phyloP scores from a whole-genome alignment of 1,284 basidiomycete species.

The Trichosporon sp. region DNA sequence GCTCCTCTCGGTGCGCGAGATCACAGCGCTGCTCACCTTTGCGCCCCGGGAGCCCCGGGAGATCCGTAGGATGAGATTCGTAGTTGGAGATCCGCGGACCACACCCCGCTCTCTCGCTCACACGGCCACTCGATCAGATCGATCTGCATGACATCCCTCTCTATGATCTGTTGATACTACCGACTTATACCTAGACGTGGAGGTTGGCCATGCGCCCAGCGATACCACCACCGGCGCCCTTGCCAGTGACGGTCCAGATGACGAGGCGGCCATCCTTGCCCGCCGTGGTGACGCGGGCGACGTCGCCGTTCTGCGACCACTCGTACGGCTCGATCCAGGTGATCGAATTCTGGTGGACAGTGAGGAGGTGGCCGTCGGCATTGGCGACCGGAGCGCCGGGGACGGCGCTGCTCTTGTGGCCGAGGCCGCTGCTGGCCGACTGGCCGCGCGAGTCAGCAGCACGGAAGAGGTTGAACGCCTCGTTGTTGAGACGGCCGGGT shows the following conservation, averaged over 20 bases:
- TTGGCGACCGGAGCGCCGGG: constrained; percentile 36
- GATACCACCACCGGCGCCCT: constrained; percentile 21
- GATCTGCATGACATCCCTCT: neutral
- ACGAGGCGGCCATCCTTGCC: constrained; percentile 93
- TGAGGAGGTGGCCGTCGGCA: constrained; percentile 62
- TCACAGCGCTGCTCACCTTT: neutral
- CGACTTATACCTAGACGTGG: constrained; percentile 18
- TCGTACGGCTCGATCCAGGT: constrained; percentile 79
- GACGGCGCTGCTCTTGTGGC: constrained; percentile 40
- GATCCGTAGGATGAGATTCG: no score
- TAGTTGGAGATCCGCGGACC: no score
- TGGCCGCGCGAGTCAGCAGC: constrained; percentile 86
- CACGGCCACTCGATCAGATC: neutral
- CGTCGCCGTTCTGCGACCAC: constrained; percentile 55
- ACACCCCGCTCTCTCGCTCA: no score
- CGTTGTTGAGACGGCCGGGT: constrained; percentile 78
- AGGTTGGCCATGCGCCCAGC: constrained; percentile 28
- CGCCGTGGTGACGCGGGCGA: constrained; percentile 78
- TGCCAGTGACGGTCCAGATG: constrained; percentile 65
- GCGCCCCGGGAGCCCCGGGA: no score
- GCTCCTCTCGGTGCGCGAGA: neutral
- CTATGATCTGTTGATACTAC: neutral
- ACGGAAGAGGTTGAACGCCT: constrained; percentile 92
- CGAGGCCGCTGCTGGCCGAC: constrained; percentile 35
- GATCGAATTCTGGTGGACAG: constrained; percentile 97